phyloP scores from a whole-genome alignment of 2,329 filamentous ascomycete species.

The Aspergillus phoenicis region DNA sequence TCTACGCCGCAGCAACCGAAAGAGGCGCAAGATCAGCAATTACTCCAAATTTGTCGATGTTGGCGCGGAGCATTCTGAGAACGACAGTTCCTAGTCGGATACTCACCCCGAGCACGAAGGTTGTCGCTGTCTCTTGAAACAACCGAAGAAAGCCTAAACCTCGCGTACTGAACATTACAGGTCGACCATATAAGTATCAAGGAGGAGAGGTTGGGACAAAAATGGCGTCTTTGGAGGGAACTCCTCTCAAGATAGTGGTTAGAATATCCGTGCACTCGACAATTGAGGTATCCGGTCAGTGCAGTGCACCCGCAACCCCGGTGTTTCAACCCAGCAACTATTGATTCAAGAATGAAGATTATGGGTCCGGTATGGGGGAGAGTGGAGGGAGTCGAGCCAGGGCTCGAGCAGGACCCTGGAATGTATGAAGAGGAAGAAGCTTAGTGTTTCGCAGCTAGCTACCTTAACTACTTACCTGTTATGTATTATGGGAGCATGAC shows the following conservation, averaged over 20 bases:
- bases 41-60: constrained; percentile 34
- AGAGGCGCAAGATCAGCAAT: constrained; percentile 37
- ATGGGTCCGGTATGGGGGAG: neutral
- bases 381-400: neutral
- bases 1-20: constrained; percentile 25
- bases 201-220: neutral
- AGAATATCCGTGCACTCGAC: neutral
- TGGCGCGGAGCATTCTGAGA: constrained; percentile 26
- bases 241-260: neutral
- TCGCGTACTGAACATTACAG: neutral
- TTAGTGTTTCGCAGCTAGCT: neutral
- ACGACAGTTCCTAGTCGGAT: constrained; percentile 16
- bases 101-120: no score
- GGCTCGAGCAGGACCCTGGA: neutral
- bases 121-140: neutral
- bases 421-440: neutral
- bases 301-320: neutral
- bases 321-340: constrained; percentile 1
- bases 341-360: neutral
- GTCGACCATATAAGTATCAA: neutral
- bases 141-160: neutral
- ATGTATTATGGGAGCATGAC: neutral
- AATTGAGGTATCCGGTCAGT: no score
- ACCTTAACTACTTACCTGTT: neutral
- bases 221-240: neutral